Evolutionary conservation across 2,329 filamentous ascomycete species (phyloP).

Genomic region (Claviceps spartinae): DNA sequence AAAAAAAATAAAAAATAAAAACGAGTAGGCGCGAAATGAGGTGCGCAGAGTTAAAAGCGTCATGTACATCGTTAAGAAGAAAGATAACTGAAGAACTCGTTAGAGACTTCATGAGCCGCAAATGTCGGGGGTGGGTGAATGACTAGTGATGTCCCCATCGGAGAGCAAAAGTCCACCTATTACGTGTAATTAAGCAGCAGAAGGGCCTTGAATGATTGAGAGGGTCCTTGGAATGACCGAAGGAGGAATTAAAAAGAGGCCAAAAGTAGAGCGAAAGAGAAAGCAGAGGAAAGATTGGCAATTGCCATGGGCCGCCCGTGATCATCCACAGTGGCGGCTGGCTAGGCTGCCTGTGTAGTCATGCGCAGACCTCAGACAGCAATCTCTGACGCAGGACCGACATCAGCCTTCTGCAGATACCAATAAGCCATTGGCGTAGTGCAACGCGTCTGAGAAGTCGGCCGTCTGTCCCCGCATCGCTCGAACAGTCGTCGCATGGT

Average conservation of each 20-base stretch:
- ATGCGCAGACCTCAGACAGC: too few species aligned
- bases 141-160: too few species aligned
- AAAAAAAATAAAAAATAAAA: conserved; percentile 1
- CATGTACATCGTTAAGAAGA: conserved; percentile 8
- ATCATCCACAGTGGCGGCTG: too few species aligned
- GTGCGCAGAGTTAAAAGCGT: not conserved
- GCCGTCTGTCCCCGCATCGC: conserved; percentile 8
- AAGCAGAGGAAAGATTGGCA: too few species aligned
- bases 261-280: too few species aligned
- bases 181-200: not conserved
- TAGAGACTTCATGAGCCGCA: not conserved
- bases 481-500: conserved; percentile 26
- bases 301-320: too few species aligned
- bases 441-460: conserved; percentile 12
- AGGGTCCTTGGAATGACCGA: not conserved
- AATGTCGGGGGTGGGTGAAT: not conserved
- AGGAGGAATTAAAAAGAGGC: not conserved
- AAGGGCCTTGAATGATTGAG: too few species aligned
- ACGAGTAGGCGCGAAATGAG: too few species aligned
- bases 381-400: too few species aligned
- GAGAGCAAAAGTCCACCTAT: not conserved
- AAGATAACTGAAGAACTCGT: not conserved
- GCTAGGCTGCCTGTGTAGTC: too few species aligned
- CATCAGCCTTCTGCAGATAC: conserved; percentile 16
- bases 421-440: conserved; percentile 15